Conservation (phyloP, 495 filamentous ascomycete genomes). For the Monascus purpureus region DNA sequence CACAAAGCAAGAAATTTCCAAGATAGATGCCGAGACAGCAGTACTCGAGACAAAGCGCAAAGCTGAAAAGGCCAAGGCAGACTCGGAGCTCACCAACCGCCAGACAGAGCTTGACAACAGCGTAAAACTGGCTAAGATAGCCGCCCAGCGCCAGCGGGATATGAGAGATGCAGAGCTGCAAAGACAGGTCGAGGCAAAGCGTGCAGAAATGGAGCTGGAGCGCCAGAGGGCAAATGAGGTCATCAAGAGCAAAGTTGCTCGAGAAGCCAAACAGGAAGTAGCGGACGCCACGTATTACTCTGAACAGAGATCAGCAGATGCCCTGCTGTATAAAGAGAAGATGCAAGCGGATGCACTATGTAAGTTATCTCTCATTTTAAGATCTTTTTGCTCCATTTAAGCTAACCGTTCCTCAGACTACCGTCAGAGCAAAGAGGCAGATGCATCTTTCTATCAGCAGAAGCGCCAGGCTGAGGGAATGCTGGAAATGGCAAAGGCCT, state of each 20-base stretch:
- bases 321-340: slow-evolving; percentile 40
- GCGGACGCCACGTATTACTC: slow-evolving; percentile 47
- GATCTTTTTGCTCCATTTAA: slow-evolving; percentile 16
- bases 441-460: slow-evolving; percentile 44
- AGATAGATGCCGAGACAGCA: slow-evolving; percentile 68
- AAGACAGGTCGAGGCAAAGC: slow-evolving; percentile 57
- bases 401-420: slow-evolving; percentile 17
- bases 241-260: slow-evolving; percentile 58
- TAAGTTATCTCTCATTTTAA: slow-evolving; percentile 6
- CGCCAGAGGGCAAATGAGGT: slow-evolving; percentile 61
- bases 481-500: slow-evolving; percentile 61
- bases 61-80: slow-evolving; percentile 61
- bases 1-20: slow-evolving; percentile 66
- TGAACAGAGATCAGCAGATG: slow-evolving; percentile 38
- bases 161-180: slow-evolving; percentile 61
- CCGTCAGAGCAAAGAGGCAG: slow-evolving; percentile 40
- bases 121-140: slow-evolving; percentile 57
- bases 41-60: slow-evolving; percentile 73
- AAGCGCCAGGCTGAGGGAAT: slow-evolving; percentile 64
- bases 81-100: slow-evolving; percentile 53
- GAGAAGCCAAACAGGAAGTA: slow-evolving; percentile 58
- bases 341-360: slow-evolving; percentile 41
- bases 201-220: slow-evolving; percentile 66
- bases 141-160: slow-evolving; percentile 55
- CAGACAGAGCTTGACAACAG: slow-evolving; percentile 57